A percentile compares a stretch with the other conserved stretches of the same genome.
These are phyloP conservation scores for Capsella rubella DNA, from an alignment of 441 rosid species.

Conservation along the genomic window DNA sequence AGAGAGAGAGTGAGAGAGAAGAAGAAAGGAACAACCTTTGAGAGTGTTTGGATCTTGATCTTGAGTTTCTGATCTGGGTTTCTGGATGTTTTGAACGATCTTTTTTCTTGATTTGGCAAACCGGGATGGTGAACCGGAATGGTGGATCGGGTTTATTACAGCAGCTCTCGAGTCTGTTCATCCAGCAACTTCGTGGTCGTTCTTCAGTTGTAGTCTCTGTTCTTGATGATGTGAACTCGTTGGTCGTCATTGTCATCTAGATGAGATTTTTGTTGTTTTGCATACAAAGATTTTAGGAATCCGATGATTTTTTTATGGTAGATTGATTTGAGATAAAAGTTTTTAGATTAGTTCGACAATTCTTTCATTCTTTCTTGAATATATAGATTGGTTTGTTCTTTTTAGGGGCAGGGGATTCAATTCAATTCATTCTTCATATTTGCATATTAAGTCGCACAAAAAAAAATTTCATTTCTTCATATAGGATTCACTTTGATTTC, in stretches of 20 bases:
- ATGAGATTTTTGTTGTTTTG: slow-evolving; percentile 39
- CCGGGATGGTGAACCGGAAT: slow-evolving; percentile 45
- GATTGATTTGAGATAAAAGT: slow-evolving; percentile 42
- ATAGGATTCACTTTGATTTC: slow-evolving; percentile 42
- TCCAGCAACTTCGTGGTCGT: slow-evolving; percentile 51
- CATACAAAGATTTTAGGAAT: slow-evolving; percentile 63
- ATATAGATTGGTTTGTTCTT: slow-evolving; percentile 32
- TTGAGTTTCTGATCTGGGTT: slow-evolving; percentile 19
- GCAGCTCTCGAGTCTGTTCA: slow-evolving; percentile 47
- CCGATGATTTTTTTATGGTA: slow-evolving; percentile 87
- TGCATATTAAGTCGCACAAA: slow-evolving; percentile 29
- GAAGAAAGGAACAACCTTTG: slow-evolving; percentile 37
- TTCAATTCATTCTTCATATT: slow-evolving; percentile 41
- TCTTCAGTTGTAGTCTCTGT: slow-evolving; percentile 49
- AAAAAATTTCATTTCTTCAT: slow-evolving; percentile 35
- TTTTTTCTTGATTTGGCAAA: slow-evolving; percentile 41
- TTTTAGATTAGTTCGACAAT: slow-evolving; percentile 48
- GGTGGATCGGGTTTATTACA: slow-evolving; percentile 52
- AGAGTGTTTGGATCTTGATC: slow-evolving; percentile 24
- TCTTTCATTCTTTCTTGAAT: slow-evolving; percentile 81
- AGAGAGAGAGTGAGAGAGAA: slow-evolving; percentile 38
- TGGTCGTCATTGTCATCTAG: slow-evolving; percentile 51
- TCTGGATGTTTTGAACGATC: slow-evolving; percentile 17
- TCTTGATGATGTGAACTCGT: slow-evolving; percentile 49
- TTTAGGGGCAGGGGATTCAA: slow-evolving; percentile 43